These are phyloP conservation scores for Neohortaea acidophila DNA, from an alignment of 495 filamentous ascomycete genomes.

Conservation along the genomic window DNA sequence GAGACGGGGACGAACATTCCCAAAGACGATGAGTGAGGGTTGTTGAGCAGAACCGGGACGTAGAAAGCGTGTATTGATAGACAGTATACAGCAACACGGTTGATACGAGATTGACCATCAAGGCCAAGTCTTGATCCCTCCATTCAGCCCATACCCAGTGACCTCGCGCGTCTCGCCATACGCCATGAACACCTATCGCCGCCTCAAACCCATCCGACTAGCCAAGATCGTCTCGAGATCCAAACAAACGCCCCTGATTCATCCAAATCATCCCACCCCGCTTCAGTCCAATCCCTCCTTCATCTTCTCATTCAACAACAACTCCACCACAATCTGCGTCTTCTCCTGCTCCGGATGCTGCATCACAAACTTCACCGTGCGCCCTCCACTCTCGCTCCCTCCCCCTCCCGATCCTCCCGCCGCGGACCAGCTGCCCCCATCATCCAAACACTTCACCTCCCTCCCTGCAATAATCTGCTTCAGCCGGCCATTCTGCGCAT, in stretches of 20 bases:
- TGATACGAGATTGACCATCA: too few relatives aligned
- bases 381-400: conserved; percentile 20
- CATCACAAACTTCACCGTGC: conserved; percentile 87
- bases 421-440: conserved; percentile 43
- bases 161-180: too few relatives aligned
- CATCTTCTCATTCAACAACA: conserved; percentile 68
- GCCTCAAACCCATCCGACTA: too few relatives aligned
- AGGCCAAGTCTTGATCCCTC: too few relatives aligned
- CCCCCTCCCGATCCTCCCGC: conserved; percentile 19
- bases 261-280: background rate
- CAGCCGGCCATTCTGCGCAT: conserved; percentile 86
- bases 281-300: conserved; percentile 17
- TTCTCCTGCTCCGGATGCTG: conserved; percentile 74
- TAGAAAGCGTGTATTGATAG: too few relatives aligned
- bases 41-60: too few relatives aligned
- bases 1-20: too few relatives aligned
- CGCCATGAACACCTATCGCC: too few relatives aligned
- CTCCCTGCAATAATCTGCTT: conserved; percentile 87
- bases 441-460: conserved; percentile 76
- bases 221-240: too few relatives aligned
- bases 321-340: conserved; percentile 74
- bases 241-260: background rate
- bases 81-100: too few relatives aligned
- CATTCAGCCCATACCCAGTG: too few relatives aligned
- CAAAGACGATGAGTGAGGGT: too few relatives aligned